Percentiles rank a stretch among this genome's conserved stretches.
phyloP scores from a whole-genome alignment of 345 rosid genomes.

The Eucalyptus sideroxylon region DNA sequence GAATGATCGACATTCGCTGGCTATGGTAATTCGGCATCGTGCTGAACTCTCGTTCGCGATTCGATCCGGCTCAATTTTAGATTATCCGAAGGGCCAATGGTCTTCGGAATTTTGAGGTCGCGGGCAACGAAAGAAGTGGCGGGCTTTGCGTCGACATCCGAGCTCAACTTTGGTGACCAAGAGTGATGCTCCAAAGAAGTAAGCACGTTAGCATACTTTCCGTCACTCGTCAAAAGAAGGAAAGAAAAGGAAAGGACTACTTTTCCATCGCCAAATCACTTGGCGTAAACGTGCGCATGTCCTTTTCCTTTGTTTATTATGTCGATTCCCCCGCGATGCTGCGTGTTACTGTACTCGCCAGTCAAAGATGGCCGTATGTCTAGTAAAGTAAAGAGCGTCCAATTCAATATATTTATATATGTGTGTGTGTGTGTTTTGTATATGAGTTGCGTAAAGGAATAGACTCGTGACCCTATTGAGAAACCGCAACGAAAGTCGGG shows the following conservation, averaged over 20 bases:
- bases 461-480: background rate
- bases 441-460: background rate
- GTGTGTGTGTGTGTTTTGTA: background rate
- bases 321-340: background rate
- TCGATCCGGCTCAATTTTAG: background rate
- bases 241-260: background rate
- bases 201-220: background rate
- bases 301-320: background rate
- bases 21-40: background rate
- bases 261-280: background rate
- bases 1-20: background rate
- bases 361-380: background rate
- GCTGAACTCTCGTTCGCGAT: rapidly evolving
- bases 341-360: background rate
- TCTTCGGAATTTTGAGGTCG: background rate
- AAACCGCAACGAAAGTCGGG: background rate
- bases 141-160: background rate
- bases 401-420: background rate
- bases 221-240: background rate
- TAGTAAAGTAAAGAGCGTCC: background rate
- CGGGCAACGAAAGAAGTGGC: background rate
- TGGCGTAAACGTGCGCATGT: background rate
- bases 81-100: background rate
- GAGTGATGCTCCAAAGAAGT: background rate
- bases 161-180: background rate